These are phyloP conservation scores for Aspergillus wentii DNA, from an alignment of 495 filamentous ascomycete genomes.

Conservation along the genomic window DNA sequence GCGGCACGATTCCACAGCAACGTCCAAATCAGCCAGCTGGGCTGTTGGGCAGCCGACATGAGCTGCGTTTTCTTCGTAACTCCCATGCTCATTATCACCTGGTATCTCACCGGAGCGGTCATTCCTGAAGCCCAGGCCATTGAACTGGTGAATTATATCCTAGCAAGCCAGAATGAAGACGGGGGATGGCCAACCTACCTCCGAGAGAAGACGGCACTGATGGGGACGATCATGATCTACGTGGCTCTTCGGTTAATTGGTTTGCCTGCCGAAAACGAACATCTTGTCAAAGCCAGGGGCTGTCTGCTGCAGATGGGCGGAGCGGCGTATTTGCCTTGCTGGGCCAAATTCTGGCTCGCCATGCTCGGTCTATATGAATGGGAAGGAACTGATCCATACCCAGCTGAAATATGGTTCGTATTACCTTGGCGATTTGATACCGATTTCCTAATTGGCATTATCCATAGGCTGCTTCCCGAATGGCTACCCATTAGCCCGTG, in stretches of 20 bases:
- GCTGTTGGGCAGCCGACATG: constrained; percentile 3
- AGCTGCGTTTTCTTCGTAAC: constrained; percentile 3
- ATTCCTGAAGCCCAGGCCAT: constrained; percentile 4
- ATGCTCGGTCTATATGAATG: constrained; percentile 68
- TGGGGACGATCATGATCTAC: constrained; percentile 79
- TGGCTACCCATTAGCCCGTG: constrained; percentile 9
- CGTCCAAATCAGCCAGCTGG: not conserved
- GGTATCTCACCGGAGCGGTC: constrained; percentile 6
- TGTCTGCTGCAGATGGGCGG: constrained; percentile 72
- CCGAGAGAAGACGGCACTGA: constrained; percentile 70
- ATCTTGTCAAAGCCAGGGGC: constrained; percentile 67
- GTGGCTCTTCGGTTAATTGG: constrained; percentile 66
- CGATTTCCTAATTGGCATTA: no score
- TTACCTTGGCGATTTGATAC: no score
- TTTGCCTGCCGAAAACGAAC: constrained; percentile 64
- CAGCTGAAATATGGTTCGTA: constrained; percentile 77
- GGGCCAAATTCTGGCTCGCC: constrained; percentile 82
- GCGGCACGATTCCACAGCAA: not conserved
- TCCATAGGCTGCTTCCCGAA: no score
- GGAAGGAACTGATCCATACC: constrained; percentile 67
- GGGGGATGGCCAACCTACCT: constrained; percentile 81
- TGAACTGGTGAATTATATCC: constrained; percentile 8
- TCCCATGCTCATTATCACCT: constrained; percentile 7
- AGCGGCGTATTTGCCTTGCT: constrained; percentile 67
- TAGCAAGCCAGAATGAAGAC: constrained; percentile 51